These are phyloP conservation scores for Carnegiea gigantea DNA, from an alignment of 179 eudicot species.

Conservation along the genomic window DNA sequence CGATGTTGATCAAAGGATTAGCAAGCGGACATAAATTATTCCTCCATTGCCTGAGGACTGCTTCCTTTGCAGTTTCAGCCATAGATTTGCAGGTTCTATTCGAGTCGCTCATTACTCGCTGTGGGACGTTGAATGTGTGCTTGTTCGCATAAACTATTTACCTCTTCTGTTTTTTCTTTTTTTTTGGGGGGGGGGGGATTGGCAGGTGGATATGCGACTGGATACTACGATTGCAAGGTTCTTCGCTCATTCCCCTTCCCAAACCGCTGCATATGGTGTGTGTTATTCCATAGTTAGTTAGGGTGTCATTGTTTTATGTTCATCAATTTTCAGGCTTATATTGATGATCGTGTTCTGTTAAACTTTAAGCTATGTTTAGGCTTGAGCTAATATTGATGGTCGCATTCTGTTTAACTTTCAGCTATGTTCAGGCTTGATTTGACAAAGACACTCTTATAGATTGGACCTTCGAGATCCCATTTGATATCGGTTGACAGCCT, in stretches of 20 bases:
- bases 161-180: not conserved
- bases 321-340: not conserved
- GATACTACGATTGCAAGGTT: conserved; percentile 99
- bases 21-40: conserved; percentile 65
- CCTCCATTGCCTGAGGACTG: conserved; percentile 90
- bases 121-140: not conserved
- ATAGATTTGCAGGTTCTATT: conserved; percentile 81
- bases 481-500: not conserved
- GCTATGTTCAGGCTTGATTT: not conserved
- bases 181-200: not conserved
- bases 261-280: not conserved
- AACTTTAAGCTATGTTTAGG: not conserved
- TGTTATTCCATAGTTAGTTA: not conserved
- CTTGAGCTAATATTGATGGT: not conserved
- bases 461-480: not conserved
- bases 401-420: not conserved
- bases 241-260: not conserved
- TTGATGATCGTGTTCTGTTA: not conserved
- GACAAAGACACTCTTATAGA: not conserved
- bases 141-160: not conserved
- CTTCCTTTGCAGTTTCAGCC: conserved; percentile 89
- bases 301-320: not conserved
- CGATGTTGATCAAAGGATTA: conserved; percentile 78
- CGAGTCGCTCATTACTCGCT: not conserved
- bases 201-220: conserved; percentile 96